phyloP scores from a whole-genome alignment of 2,329 filamentous ascomycete genomes.

The Penicillium sp. region DNA sequence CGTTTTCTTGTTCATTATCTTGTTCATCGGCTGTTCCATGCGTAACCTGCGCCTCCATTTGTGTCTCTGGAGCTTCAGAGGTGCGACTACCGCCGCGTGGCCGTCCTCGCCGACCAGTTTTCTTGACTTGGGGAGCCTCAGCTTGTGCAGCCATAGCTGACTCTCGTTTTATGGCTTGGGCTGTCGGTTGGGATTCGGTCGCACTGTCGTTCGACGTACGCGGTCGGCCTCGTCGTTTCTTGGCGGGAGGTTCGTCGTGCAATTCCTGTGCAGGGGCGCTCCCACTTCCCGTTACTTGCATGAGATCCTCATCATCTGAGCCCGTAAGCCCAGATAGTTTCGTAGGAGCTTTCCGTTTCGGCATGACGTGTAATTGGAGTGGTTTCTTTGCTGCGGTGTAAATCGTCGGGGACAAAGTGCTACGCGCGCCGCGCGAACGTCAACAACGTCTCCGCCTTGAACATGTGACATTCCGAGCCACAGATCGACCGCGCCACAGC shows the following conservation, averaged over 20 bases:
- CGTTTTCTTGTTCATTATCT: slow-evolving; percentile 26
- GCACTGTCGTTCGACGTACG: slow-evolving; percentile 48
- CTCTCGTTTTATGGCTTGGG: slow-evolving; percentile 31
- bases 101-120: slow-evolving; percentile 29
- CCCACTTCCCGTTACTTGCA: slow-evolving; percentile 31
- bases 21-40: slow-evolving; percentile 37
- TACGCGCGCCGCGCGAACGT: slow-evolving; percentile 10
- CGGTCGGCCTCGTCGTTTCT: slow-evolving; percentile 40
- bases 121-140: slow-evolving; percentile 21
- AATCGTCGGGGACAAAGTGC: not conserved
- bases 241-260: slow-evolving; percentile 37
- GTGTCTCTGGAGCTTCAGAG: slow-evolving; percentile 23
- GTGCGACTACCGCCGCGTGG: slow-evolving; percentile 33
- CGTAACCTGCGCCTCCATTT: slow-evolving; percentile 42
- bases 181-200: slow-evolving; percentile 36
- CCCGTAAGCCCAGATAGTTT: slow-evolving; percentile 50
- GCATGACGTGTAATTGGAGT: slow-evolving; percentile 28
- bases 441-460: slow-evolving; percentile 23
- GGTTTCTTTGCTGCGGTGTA: not conserved
- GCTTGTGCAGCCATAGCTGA: slow-evolving; percentile 20
- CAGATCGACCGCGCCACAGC: slow-evolving; percentile 21
- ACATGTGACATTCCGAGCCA: slow-evolving; percentile 19
- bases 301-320: slow-evolving; percentile 48
- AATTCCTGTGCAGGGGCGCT: slow-evolving; percentile 24
- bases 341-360: slow-evolving; percentile 43